Conservation (phyloP, 371 early-diverging fungal species). For the Mortierella sp. region DNA sequence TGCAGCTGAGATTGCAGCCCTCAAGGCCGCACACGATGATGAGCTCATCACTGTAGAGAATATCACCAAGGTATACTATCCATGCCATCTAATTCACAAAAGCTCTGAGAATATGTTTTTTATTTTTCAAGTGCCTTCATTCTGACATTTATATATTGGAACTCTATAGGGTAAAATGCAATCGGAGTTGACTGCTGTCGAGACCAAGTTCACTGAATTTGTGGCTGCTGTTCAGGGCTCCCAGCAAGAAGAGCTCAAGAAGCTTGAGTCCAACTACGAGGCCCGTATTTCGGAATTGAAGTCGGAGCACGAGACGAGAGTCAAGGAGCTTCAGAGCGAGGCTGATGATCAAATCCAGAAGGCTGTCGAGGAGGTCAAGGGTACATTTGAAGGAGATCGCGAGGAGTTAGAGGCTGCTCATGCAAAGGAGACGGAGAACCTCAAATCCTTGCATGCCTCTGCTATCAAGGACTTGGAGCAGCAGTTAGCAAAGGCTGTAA, state of each 20-base stretch:
- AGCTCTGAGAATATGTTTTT: not conserved
- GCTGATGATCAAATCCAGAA: slow-evolving; percentile 48
- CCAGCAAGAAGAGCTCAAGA: slow-evolving; percentile 49
- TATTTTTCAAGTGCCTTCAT: not conserved
- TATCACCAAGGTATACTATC: slow-evolving; percentile 31
- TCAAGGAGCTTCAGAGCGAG: slow-evolving; percentile 45
- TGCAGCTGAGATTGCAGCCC: slow-evolving; percentile 30
- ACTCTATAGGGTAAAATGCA: slow-evolving; percentile 42
- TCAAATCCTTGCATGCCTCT: slow-evolving; percentile 39
- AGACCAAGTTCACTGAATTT: slow-evolving; percentile 45
- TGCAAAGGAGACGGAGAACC: slow-evolving; percentile 34
- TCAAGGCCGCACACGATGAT: slow-evolving; percentile 35
- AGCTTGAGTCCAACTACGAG: slow-evolving; percentile 45
- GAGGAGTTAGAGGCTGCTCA: slow-evolving; percentile 33
- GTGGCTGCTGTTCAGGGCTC: slow-evolving; percentile 32
- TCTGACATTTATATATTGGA: not conserved
- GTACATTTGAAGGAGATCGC: slow-evolving; percentile 44
- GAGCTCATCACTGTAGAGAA: slow-evolving; percentile 39
- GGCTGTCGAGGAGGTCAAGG: slow-evolving; percentile 45
- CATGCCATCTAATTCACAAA: not conserved
- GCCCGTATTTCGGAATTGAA: slow-evolving; percentile 43
- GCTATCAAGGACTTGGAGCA: slow-evolving; percentile 43
- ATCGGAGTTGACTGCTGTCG: slow-evolving; percentile 42
- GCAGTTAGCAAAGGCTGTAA: slow-evolving; percentile 40
- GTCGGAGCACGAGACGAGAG: slow-evolving; percentile 43